phyloP scores from a whole-genome alignment of 1,139 yeast genomes.

The Nakaseomyces sp. region DNA sequence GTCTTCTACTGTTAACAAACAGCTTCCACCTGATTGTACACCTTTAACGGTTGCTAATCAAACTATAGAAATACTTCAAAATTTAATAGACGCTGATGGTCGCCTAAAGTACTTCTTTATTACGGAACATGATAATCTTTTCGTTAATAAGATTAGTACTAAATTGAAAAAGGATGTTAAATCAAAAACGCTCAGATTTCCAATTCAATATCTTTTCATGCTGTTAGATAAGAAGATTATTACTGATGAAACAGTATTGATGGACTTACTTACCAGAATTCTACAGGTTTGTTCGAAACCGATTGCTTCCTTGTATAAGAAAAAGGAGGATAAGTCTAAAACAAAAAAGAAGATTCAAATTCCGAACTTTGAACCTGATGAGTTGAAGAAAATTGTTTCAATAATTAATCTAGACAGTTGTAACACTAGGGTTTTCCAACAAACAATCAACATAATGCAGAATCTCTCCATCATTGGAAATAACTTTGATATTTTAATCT shows the following conservation, averaged over 20 bases:
- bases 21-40: conserved; percentile 54
- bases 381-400: conserved; percentile 55
- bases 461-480: conserved; percentile 56
- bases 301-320: conserved; percentile 42
- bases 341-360: conserved; percentile 39
- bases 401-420: conserved; percentile 81
- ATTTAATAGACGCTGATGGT: conserved; percentile 57
- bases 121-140: conserved; percentile 67
- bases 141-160: conserved; percentile 36
- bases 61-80: conserved; percentile 65
- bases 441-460: conserved; percentile 77
- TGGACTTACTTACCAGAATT: conserved; percentile 70
- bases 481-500: conserved; percentile 58
- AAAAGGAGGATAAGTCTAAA: conserved; percentile 17
- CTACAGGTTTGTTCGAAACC: conserved; percentile 74
- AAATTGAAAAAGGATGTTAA: conserved; percentile 34
- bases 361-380: conserved; percentile 59
- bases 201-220: conserved; percentile 59
- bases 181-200: conserved; percentile 48
- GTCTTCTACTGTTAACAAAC: conserved; percentile 20
- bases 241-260: conserved; percentile 60
- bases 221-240: conserved; percentile 57
- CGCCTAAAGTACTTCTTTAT: conserved; percentile 69
- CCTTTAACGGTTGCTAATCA: conserved; percentile 70
- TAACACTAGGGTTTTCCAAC: conserved; percentile 76